Evolutionary conservation across 768 basidiomycete species (phyloP).

Genomic region (Auricularia sp.): DNA sequence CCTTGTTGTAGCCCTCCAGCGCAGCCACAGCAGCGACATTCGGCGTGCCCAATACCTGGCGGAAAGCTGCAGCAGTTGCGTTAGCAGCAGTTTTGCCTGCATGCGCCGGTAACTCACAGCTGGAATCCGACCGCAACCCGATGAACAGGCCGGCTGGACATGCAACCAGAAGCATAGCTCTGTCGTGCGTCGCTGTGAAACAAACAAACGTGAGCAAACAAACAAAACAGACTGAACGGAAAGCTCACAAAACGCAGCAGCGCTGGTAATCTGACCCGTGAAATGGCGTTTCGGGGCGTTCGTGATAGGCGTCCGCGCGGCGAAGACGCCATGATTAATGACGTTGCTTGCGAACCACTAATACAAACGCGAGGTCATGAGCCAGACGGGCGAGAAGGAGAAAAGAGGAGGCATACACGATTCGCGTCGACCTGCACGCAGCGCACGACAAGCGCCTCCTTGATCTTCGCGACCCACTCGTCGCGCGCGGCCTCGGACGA

Average conservation of each 20-base stretch:
- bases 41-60: slow-evolving; percentile 34
- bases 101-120: neutral
- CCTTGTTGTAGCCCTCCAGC: slow-evolving; percentile 51
- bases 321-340: slow-evolving; percentile 55
- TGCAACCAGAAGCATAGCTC: slow-evolving; percentile 53
- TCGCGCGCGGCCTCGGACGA: slow-evolving; percentile 44
- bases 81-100: neutral
- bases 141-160: slow-evolving; percentile 65
- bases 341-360: slow-evolving; percentile 61
- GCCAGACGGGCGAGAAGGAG: neutral
- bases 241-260: slow-evolving; percentile 52
- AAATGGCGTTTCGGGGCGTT: slow-evolving; percentile 24
- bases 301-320: slow-evolving; percentile 30
- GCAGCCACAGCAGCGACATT: neutral
- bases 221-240: neutral
- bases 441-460: slow-evolving; percentile 54
- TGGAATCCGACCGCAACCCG: slow-evolving; percentile 39
- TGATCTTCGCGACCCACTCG: slow-evolving; percentile 53
- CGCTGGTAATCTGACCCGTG: slow-evolving; percentile 51
- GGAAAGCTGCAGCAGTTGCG: slow-evolving; percentile 37
- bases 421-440: slow-evolving; percentile 60
- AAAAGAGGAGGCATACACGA: slow-evolving; percentile 39
- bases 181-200: slow-evolving; percentile 36
- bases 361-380: neutral
- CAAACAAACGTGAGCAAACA: neutral